Evolutionary conservation across 495 filamentous ascomycete genomes (phyloP), one percentile per base, ranked within the genome.

Genomic region (Venustampulla echinocandica): DNA sequence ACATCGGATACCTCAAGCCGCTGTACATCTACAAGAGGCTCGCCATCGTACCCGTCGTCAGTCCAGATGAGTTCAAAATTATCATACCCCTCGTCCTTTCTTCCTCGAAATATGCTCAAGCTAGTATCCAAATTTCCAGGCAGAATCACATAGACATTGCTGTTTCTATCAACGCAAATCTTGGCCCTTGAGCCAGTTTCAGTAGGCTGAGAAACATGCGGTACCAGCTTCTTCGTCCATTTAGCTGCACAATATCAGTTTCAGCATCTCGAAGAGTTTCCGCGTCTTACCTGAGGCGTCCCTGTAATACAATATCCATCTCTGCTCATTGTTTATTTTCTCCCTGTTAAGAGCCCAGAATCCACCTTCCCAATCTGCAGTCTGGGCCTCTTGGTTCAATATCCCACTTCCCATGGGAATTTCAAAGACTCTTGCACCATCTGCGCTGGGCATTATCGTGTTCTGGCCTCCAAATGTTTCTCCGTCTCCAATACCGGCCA

Each of bases 341-440:
- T 54, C 46, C 25, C 52, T 14, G 22, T 54, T 54, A n/a, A 54
- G 23, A 2, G 19, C 52, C 46, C 41, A 50, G 22, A 54, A 54
- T 17, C 46, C 46, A 17, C 46, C 52, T 11, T 27, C 35, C 42
- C 42, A 46, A 41, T 54, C 52, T n/a, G 42, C 42, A 5, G 33
- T n/a, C 27, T 54, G 52, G 10, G 25, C 46, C 27, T 54, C 52
- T 39, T 54, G 52, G 24, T 54, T 54, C 30, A 54, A 37, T 36
- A 50, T 54, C 9, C 46, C 46, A 32, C 52, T 54, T 28, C 40
- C 42, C 52, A 50, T 50, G 3, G 46, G 52, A 27, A 50, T 54
- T 14, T 50, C 52, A 25, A 37, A 54, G 25, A 50, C 38, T 25
- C 37, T 42, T 23, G 36, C 32, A 5, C 42, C 47, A 15, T 30